phyloP scores from a whole-genome alignment of 2,329 filamentous ascomycete genomes.

The Fonsecaea nubica region DNA sequence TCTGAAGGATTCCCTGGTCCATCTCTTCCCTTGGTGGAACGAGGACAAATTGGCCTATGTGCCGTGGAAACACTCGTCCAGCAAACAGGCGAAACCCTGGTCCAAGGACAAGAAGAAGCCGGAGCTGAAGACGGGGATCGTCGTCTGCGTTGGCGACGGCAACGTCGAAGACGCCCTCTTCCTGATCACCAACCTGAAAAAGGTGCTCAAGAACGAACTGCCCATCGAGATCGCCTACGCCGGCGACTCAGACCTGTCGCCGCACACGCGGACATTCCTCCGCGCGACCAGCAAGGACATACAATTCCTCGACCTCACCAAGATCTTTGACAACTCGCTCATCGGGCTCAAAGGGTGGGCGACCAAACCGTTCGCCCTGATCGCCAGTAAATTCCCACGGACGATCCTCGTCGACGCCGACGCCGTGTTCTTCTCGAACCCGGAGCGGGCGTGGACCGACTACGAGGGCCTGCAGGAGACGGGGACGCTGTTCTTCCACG shows the following conservation, averaged over 20 bases:
- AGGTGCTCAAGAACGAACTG: conserved; percentile 25
- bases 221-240: conserved; percentile 35
- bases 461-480: conserved; percentile 19
- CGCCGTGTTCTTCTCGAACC: conserved; percentile 30
- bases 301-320: conserved; percentile 25
- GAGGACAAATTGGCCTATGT: conserved; percentile 3
- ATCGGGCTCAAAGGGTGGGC: conserved; percentile 14
- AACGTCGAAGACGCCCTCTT: conserved; percentile 28
- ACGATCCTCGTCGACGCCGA: conserved; percentile 35
- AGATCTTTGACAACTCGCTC: conserved; percentile 31
- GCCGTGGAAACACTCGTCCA: conserved; percentile 7
- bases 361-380: conserved; percentile 33
- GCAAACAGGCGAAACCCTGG: neutral
- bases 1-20: neutral
- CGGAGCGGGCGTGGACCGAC: conserved; percentile 14
- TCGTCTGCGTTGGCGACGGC: conserved; percentile 25
- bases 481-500: conserved; percentile 33
- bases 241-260: conserved; percentile 27
- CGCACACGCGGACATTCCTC: neutral
- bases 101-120: neutral
- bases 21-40: conserved; percentile 15
- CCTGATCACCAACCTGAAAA: conserved; percentile 29
- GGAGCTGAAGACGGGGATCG: conserved; percentile 22
- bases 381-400: conserved; percentile 26
- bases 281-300: conserved; percentile 19